Evolutionary conservation across 441 rosid species (phyloP), one percentile per base, ranked within the genome.

Genomic region (Gossypium schwendimanii): DNA sequence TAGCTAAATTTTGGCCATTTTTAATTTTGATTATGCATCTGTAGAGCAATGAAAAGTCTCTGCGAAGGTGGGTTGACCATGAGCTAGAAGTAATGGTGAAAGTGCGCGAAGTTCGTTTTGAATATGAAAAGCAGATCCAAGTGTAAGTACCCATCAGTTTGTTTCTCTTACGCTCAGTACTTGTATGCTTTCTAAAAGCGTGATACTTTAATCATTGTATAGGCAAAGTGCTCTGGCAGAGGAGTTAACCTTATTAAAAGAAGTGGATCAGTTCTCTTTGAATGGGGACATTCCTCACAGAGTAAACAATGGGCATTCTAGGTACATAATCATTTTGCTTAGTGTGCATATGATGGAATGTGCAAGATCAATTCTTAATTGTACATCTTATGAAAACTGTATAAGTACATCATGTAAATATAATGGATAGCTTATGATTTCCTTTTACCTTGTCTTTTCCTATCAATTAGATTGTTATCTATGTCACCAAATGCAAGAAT

Each of bases 111-210:
- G 90, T 89, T 75, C 92, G 87, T 64, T 75, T 70, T 67, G 86
- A 86, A 73, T 79, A 82, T 8, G 84, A 86, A 78, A 87, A 83
- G 75, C 94, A 89, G 84, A 81, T 80, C 75, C 94, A 86, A 82
- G 77, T 86, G 94, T 89, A 79, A 73, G 92, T 81, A 55, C 66
- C 49, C 14, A 52, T 3, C 58, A 67, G 64, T 77, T 74, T 69
- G 7, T 68, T 54, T 28, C 24, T 61, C 81, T 69, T 66, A 36
- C 10, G 60, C 79, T 73, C 39, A 6, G 15, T 71, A 68, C 45
- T 73, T 65, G 15, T 33, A 28, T 28, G 0, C 41, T 54, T 24
- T 75, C 63, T 70, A 44, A 49, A 59, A n/a, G 57, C 50, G 20
- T 45, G 69, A 72, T 77, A 26, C 28, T 64, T 33, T 24, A 58